Percentiles rank a stretch among this genome's conserved stretches.
These are phyloP conservation scores for Rhizopogon vulgaris DNA, from an alignment of 768 basidiomycete genomes.

Conservation along the genomic window DNA sequence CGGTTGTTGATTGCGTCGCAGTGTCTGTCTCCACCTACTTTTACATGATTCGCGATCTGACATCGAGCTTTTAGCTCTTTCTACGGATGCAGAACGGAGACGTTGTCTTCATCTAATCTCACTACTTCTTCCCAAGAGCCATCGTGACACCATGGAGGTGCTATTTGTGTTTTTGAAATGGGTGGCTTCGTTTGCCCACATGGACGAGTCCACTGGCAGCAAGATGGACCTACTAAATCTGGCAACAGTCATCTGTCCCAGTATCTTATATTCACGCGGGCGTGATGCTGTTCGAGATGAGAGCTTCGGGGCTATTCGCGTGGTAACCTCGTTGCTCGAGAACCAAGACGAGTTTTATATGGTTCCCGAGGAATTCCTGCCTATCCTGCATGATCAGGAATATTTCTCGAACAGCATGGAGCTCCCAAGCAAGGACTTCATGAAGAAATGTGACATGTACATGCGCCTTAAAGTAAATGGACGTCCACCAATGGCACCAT, in stretches of 20 bases:
- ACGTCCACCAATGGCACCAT: conserved; percentile 33
- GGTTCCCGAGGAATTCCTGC: conserved; percentile 86
- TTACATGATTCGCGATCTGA: neutral
- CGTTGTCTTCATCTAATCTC: conserved; percentile 83
- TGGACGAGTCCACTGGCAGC: conserved; percentile 94
- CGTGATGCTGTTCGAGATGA: conserved; percentile 87
- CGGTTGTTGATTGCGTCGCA: conserved; percentile 83
- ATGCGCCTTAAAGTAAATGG: conserved; percentile 63
- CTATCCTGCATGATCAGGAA: conserved; percentile 86
- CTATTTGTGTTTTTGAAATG: conserved; percentile 98
- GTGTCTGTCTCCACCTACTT: conserved; percentile 45
- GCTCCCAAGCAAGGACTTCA: conserved; percentile 87
- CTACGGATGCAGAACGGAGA: conserved; percentile 69
- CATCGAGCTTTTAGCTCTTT: conserved; percentile 45
- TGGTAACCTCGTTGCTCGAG: conserved; percentile 81
- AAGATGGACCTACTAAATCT: conserved; percentile 97
- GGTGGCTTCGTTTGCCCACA: conserved; percentile 98
- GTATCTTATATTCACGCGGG: conserved; percentile 87
- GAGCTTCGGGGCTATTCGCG: conserved; percentile 83
- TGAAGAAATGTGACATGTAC: conserved; percentile 94
- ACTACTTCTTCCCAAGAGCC: conserved; percentile 82
- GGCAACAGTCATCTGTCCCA: conserved; percentile 97
- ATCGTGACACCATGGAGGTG: conserved; percentile 97
- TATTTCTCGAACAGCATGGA: conserved; percentile 87
- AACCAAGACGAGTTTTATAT: conserved; percentile 93